Evolutionary conservation across 768 basidiomycete species (phyloP), one percentile per base, ranked within the genome.

Genomic region (Macrocybe gigantea): DNA sequence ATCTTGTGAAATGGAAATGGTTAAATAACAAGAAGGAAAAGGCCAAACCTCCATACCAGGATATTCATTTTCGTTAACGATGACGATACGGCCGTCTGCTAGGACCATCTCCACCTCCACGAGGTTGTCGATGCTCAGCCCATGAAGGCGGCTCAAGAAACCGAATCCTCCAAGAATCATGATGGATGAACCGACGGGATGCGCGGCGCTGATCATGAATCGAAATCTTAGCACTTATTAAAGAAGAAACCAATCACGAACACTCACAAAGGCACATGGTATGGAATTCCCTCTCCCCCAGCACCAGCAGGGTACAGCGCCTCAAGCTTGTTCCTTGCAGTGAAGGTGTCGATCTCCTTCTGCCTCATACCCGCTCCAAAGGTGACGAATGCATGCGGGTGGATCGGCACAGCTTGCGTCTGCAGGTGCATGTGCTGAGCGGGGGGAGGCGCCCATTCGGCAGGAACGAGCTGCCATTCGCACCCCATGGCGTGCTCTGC

Each of bases 41-140:
- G 12, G 5, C 14, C 12, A 2, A 9, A 13, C 33, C 44, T 7
- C 64, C 67, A 48, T 59, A 81, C 88, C 87, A 46, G 85, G 74
- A 60, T 88, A 68, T 36, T 85, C 83, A 5, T 76, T 73, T 57
- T 93, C 82, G 53, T 75, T 90, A 5, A 85, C 79, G 50, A 85
- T 75, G 14, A 92, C 76, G 40, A 96, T 86, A n/a, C 80, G 70
- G 5, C 93, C 93, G 64, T 95, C 91, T 4, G 92, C 87, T 12
- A 93, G 74, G 2, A 96, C 93, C 67, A 93, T 83, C 65, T 97
- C 93, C 0, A 88, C 86, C 59, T 96, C 93, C 5, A 94, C 86
- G 22, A 95, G 68, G 60, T 88, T 90, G 62, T 97, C 93, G 60
- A 93, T 79, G 49, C 89, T 93, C 47, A 96, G 71, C 5, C 93